Base-by-base conservation (phyloP, 768 basidiomycete species). In the Pisolithus marmoratus region DNA sequence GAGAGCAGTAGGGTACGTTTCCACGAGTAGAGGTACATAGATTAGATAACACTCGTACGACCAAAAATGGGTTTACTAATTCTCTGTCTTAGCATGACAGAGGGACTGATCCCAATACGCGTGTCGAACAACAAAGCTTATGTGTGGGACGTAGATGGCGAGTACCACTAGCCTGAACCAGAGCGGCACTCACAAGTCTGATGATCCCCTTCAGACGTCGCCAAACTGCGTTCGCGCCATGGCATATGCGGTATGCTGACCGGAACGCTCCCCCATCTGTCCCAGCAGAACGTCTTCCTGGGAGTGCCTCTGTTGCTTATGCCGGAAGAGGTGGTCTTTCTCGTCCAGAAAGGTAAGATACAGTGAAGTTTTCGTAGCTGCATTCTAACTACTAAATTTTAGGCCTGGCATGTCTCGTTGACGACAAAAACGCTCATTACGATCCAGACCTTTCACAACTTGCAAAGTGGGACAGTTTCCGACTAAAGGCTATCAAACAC, bases 281-380 rank as follows among this genome's bases (percentile, higher is more conserved):
- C 93, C 2, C 94, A 97, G 61, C 96, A 99, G 70, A 99, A 99
- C 72, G 82, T 88, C 2, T 99, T 99, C 64, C 75, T 99, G 31
- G 96, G 96, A 7, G 71, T 93, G n/a, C 96, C 96, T 1, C 74
- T 96, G 6, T 72, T 90, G 8, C 73, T 98, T 2, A 81, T 90
- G 70, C 90, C 92, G 0, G 96, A 99, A 68, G 96, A 98, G 64
- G 91, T 85, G 8, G 90, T 90, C 11, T 75, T 94, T 29, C 82
- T 98, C 6, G 81, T 97, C 14, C 79, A 86, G 58, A 87, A 88
- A 54, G 82, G 96, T 92, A 53, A 48, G 76, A 17, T 19, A 46
- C 17, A 27, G 29, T 8, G 48, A 37, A 8, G 14, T 12, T 26
- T 48, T 52, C 31, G 51, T 50, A 49, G 20, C 29, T 38, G 12